These are phyloP conservation scores for Globisporangium irregulare DNA, from an alignment of 352 stramenopile species.

Conservation along the genomic window DNA sequence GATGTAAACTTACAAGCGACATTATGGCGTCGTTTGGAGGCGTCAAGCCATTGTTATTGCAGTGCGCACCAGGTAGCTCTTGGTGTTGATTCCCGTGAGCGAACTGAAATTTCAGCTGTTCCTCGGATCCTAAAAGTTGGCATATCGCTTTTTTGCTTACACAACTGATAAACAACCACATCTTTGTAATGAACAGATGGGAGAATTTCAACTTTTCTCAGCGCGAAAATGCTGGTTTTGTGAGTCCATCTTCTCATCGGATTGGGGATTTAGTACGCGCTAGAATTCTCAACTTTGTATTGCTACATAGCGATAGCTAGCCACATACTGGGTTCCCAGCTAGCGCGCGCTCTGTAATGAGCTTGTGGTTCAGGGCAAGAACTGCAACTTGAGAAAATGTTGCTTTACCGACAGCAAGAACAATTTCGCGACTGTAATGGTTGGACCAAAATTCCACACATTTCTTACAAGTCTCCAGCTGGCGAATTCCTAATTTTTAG, in stretches of 20 bases:
- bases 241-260: background rate
- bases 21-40: background rate
- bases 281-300: background rate
- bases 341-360: background rate
- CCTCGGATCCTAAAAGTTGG: background rate
- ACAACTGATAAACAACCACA: background rate
- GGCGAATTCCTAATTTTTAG: background rate
- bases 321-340: background rate
- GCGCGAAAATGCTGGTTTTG: background rate
- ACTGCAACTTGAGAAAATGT: background rate
- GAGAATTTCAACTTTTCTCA: background rate
- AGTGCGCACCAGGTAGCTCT: background rate
- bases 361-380: background rate
- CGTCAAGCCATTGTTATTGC: background rate
- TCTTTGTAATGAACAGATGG: background rate
- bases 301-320: background rate
- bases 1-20: background rate
- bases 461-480: background rate
- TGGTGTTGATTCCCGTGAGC: background rate
- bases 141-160: background rate
- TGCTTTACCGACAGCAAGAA: background rate
- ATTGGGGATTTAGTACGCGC: background rate
- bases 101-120: background rate
- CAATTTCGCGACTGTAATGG: background rate
- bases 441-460: conserved; percentile 3